Evolutionary conservation across 1,284 basidiomycete species (phyloP).

Genomic region (Ganoderma sinense): DNA sequence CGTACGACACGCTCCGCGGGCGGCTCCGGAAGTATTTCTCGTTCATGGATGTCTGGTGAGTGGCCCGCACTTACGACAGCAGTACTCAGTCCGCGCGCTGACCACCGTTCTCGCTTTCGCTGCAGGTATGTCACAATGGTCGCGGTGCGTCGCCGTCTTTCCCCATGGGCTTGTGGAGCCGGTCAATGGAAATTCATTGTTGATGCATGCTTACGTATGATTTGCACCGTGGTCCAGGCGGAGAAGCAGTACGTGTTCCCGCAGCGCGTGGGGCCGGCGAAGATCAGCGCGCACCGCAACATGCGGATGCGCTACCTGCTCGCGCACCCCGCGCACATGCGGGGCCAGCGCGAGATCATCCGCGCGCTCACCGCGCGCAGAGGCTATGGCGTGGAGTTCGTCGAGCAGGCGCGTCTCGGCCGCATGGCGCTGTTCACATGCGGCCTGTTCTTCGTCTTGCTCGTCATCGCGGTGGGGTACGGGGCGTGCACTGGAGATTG

Average conservation of each 20-base stretch:
- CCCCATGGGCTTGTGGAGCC: background rate
- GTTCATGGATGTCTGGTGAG: constrained; percentile 28
- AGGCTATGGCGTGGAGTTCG: constrained; percentile 27
- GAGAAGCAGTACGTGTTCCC: constrained; percentile 33
- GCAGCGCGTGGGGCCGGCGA: constrained; percentile 27
- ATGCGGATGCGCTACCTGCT: constrained; percentile 34
- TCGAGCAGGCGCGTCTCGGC: background rate
- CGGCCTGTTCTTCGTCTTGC: background rate
- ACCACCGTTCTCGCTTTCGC: background rate
- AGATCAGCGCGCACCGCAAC: constrained; percentile 18
- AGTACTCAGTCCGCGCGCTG: background rate
- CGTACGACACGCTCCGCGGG: constrained; percentile 30
- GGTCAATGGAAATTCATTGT: too few species aligned
- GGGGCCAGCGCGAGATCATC: constrained; percentile 32
- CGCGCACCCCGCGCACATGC: constrained; percentile 30
- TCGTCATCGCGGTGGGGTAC: background rate
- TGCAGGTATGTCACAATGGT: constrained; percentile 28
- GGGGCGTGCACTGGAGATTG: background rate
- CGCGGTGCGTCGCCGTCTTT: constrained; percentile 10
- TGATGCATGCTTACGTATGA: background rate
- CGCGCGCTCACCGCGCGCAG: constrained; percentile 29
- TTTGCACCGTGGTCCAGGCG: constrained; percentile 13
- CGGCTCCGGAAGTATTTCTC: constrained; percentile 34
- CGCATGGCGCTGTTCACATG: background rate
- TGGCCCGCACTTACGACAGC: too few species aligned